These are phyloP conservation scores for Lactarius evosmus DNA, from an alignment of 768 basidiomycete species.

Conservation along the genomic window DNA sequence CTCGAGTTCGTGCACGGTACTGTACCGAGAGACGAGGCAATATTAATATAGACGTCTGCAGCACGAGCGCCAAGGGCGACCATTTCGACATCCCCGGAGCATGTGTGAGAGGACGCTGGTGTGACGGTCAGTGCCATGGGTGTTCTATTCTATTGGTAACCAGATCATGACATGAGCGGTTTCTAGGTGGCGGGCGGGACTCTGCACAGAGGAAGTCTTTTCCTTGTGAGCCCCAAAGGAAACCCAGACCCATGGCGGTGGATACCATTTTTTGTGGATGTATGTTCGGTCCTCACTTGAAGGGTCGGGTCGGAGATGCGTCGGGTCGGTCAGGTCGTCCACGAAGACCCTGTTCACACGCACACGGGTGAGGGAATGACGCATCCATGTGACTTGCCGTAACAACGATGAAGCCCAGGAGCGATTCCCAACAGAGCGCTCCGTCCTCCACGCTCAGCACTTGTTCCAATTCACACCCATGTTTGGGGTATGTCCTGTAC, in stretches of 20 bases:
- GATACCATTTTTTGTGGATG: neutral
- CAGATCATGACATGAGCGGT: conserved; percentile 2
- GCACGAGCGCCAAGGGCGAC: neutral
- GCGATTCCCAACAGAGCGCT: neutral
- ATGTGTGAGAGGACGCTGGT: neutral
- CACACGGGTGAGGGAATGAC: neutral
- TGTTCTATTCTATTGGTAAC: conserved; percentile 10
- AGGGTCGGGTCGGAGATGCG: neutral
- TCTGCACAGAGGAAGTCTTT: neutral
- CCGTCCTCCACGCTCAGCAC: neutral
- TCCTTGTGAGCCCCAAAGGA: neutral
- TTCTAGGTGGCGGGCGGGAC: neutral
- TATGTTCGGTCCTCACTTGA: neutral
- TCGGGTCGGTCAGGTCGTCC: neutral
- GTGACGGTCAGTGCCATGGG: neutral
- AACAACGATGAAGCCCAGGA: neutral
- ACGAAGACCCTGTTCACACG: neutral
- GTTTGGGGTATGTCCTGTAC: neutral
- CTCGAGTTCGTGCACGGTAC: neutral
- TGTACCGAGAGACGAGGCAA: neutral
- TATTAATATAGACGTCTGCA: no score
- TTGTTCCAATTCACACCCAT: neutral
- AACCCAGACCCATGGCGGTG: neutral
- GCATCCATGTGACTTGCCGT: conserved; percentile 4
- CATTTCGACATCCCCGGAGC: neutral